These are phyloP conservation scores for Gynostemma pentaphyllum DNA, from an alignment of 306 rosid species.

Conservation along the genomic window DNA sequence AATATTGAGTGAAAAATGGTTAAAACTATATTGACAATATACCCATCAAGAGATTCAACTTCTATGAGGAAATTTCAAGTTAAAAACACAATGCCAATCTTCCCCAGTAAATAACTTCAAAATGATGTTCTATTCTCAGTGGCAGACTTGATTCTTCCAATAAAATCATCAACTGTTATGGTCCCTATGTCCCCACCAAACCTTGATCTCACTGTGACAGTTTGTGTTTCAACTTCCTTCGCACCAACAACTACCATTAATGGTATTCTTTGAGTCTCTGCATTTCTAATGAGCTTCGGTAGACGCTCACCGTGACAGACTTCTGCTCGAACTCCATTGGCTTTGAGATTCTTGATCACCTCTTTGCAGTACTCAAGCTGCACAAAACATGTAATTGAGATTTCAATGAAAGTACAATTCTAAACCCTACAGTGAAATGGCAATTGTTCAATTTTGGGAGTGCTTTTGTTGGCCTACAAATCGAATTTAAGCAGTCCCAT, in stretches of 20 bases:
- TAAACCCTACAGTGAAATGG: not conserved
- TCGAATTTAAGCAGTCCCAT: not conserved
- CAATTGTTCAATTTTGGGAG: not conserved
- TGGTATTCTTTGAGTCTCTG: slow-evolving; percentile 85
- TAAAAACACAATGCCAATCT: not conserved
- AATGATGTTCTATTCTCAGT: slow-evolving; percentile 37
- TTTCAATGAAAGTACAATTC: not conserved
- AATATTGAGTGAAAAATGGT: not conserved
- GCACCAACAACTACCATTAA: slow-evolving; percentile 92
- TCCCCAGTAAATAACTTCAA: slow-evolving; percentile 20
- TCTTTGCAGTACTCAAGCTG: slow-evolving; percentile 75
- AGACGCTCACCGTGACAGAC: slow-evolving; percentile 83
- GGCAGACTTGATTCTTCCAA: slow-evolving; percentile 44
- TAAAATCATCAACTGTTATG: slow-evolving; percentile 64
- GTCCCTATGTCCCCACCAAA: slow-evolving; percentile 81
- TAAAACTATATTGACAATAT: not conserved
- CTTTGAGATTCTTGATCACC: slow-evolving; percentile 53
- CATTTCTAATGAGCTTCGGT: slow-evolving; percentile 87
- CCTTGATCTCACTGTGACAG: slow-evolving; percentile 79
- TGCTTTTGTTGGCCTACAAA: not conserved
- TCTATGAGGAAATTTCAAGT: not conserved
- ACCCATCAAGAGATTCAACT: not conserved
- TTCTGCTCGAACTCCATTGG: slow-evolving; percentile 55
- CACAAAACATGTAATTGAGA: slow-evolving; percentile 8
- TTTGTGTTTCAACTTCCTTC: slow-evolving; percentile 66